A percentile compares a stretch with the other conserved stretches of the same genome.
Evolutionary conservation across 257 asterid species (phyloP).

Genomic region (Datura wrightii): DNA sequence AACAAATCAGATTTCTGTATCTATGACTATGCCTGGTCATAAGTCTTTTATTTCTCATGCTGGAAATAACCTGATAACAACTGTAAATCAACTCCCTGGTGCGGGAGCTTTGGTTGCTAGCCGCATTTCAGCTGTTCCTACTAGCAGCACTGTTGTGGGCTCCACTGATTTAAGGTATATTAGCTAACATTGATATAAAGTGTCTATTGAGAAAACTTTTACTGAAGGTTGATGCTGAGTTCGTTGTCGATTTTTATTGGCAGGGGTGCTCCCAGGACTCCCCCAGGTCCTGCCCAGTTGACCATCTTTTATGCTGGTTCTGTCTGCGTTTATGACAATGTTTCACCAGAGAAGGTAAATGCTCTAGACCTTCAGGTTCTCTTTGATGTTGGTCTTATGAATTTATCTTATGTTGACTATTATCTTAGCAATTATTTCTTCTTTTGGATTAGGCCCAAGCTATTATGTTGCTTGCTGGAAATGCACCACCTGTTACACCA

Average conservation of each 20-base stretch:
- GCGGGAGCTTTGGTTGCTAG: conserved; percentile 39
- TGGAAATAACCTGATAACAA: conserved; percentile 45
- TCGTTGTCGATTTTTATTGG: conserved; percentile 29
- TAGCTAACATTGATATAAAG: conserved; percentile 8
- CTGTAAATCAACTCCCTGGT: conserved; percentile 45
- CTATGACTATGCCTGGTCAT: conserved; percentile 45
- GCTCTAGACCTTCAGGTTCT: background rate
- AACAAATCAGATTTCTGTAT: conserved; percentile 44
- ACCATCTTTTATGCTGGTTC: conserved; percentile 89
- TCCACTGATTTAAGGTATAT: conserved; percentile 72
- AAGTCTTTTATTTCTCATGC: conserved; percentile 46
- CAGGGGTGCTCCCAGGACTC: conserved; percentile 55
- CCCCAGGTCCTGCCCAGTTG: conserved; percentile 72
- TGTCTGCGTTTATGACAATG: conserved; percentile 74
- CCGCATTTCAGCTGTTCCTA: conserved; percentile 45
- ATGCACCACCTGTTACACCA: conserved; percentile 55
- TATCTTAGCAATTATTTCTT: background rate
- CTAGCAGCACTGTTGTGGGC: conserved; percentile 60
- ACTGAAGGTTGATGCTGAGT: conserved; percentile 24
- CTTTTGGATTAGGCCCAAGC: conserved; percentile 77
- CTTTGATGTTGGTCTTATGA: background rate
- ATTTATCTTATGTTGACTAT: background rate
- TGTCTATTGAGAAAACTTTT: background rate
- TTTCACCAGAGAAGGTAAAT: conserved; percentile 84
- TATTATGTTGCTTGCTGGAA: conserved; percentile 90